A percentile compares a stretch with the other conserved stretches of the same genome.
Conservation (phyloP, 164 flowering plant genomes). For the Taxillus chinensis region DNA sequence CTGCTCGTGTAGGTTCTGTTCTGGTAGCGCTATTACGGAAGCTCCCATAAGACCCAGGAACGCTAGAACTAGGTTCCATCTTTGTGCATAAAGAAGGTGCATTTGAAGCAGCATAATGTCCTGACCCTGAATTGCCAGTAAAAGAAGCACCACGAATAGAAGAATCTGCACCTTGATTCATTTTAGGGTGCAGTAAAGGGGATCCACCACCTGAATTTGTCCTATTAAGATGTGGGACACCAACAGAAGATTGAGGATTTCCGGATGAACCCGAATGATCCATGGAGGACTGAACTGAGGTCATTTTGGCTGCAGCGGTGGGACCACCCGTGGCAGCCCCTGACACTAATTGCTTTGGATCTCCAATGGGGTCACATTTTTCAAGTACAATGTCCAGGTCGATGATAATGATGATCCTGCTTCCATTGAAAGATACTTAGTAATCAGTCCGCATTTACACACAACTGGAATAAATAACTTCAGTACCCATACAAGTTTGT, state of each 20-base stretch:
- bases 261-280: constrained; percentile 29
- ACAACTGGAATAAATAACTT: too few species aligned
- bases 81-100: constrained; percentile 19
- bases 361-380: constrained; percentile 57
- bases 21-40: constrained; percentile 12
- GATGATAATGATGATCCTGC: constrained; percentile 76
- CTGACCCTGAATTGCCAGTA: constrained; percentile 25
- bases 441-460: too few species aligned
- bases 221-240: constrained; percentile 11
- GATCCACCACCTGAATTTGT: constrained; percentile 19
- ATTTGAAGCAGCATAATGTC: constrained; percentile 23
- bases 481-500: too few species aligned
- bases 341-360: constrained; percentile 36
- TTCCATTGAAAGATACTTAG: neutral
- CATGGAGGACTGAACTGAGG: constrained; percentile 17
- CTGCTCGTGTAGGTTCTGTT: constrained; percentile 26
- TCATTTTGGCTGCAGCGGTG: constrained; percentile 16
- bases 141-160: constrained; percentile 26
- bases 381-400: constrained; percentile 56
- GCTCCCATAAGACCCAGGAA: constrained; percentile 19
- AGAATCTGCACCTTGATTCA: constrained; percentile 15
- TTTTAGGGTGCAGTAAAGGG: constrained; percentile 20
- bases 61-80: constrained; percentile 24
- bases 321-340: constrained; percentile 22
- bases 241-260: constrained; percentile 22